Percentiles rank a stretch among this genome's conserved stretches.
Evolutionary conservation across 306 rosid species (phyloP).

Genomic region (Prunus davidiana): DNA sequence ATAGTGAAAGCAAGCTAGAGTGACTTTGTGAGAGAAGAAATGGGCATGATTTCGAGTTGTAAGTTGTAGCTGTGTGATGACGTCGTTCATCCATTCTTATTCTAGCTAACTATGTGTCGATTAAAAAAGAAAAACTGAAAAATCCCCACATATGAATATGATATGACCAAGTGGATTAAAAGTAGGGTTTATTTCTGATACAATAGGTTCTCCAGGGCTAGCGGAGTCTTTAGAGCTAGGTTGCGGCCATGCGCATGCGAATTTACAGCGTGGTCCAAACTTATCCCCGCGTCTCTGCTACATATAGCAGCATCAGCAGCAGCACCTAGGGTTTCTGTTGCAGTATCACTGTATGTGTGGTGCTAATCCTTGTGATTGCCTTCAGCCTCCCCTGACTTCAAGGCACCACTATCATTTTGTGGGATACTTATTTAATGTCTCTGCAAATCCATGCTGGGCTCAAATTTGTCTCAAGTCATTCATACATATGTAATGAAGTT

Average conservation of each 20-base stretch:
- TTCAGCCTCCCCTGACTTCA: neutral
- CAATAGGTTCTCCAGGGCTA: neutral
- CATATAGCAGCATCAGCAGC: neutral
- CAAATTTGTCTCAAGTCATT: no score
- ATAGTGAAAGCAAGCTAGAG: neutral
- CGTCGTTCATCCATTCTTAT: neutral
- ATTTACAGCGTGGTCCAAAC: neutral
- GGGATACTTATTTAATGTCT: no score
- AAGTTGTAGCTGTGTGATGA: constrained; percentile 6
- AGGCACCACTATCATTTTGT: no score
- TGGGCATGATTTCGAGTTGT: constrained; percentile 19
- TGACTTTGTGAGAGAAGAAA: constrained; percentile 2
- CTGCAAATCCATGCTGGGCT: no score
- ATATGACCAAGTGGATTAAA: neutral
- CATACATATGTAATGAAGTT: no score
- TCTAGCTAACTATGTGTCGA: no score
- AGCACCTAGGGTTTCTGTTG: neutral
- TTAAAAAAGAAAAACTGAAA: no score
- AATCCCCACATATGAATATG: neutral
- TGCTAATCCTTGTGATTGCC: constrained; percentile 1
- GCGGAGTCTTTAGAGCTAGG: neutral
- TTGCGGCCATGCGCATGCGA: neutral
- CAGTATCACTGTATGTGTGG: neutral
- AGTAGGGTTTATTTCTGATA: neutral
- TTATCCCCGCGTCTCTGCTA: neutral